Percentiles rank a stretch among this genome's conserved stretches.
phyloP scores from a whole-genome alignment of 2,329 filamentous ascomycete species.

The Fusarium austroafricanum region DNA sequence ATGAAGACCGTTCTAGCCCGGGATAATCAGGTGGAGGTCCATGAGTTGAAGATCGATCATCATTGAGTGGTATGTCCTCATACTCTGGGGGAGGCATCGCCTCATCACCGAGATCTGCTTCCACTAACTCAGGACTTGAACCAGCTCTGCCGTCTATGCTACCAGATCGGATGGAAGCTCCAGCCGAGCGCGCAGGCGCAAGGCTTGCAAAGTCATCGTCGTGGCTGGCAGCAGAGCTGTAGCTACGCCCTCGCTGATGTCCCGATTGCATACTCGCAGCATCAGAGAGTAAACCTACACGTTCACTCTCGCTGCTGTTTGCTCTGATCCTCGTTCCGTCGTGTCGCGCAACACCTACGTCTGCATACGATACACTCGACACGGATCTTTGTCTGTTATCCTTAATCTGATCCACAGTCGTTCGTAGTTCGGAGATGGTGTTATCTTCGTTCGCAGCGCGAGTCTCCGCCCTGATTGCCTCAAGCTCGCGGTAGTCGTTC shows the following conservation, averaged over 20 bases:
- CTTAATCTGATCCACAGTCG: slow-evolving; percentile 67
- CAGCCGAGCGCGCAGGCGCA: slow-evolving; percentile 52
- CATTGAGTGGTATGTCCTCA: slow-evolving; percentile 60
- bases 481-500: slow-evolving; percentile 77
- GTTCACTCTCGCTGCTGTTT: slow-evolving; percentile 78
- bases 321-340: slow-evolving; percentile 81
- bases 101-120: slow-evolving; percentile 61
- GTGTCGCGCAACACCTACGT: slow-evolving; percentile 79
- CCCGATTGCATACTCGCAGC: slow-evolving; percentile 70
- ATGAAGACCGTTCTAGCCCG: slow-evolving; percentile 50
- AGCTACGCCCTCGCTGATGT: slow-evolving; percentile 51
- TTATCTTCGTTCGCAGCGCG: slow-evolving; percentile 61
- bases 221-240: slow-evolving; percentile 68
- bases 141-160: slow-evolving; percentile 55
- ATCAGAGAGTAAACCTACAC: slow-evolving; percentile 76
- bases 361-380: slow-evolving; percentile 80
- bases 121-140: slow-evolving; percentile 64
- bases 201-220: slow-evolving; percentile 60
- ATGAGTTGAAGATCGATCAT: slow-evolving; percentile 56
- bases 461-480: slow-evolving; percentile 70
- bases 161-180: slow-evolving; percentile 58
- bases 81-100: slow-evolving; percentile 67
- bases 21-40: slow-evolving; percentile 66
- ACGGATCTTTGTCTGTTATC: slow-evolving; percentile 73
- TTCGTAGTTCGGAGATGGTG: slow-evolving; percentile 66